Conservation (phyloP, 176 grass and related monocot genomes). For the Phoenix roebelenii region DNA sequence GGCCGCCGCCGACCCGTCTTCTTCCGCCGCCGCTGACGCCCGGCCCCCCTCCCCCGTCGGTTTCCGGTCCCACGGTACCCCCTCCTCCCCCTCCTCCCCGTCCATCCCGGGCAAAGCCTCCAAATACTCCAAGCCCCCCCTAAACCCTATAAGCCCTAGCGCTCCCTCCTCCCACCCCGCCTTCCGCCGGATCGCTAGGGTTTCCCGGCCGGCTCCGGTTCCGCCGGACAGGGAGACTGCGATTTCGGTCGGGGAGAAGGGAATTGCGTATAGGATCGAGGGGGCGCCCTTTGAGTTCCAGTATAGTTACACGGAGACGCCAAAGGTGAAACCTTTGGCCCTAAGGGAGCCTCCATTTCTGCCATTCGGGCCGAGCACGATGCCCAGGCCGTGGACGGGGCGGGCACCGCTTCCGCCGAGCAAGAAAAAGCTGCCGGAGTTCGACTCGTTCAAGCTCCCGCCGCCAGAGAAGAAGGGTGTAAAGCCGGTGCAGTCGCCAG, state of each 20-base stretch:
- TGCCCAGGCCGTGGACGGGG: conserved; percentile 78
- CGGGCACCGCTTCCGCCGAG: conserved; percentile 63
- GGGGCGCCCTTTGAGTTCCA: conserved; percentile 89
- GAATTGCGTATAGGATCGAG: conserved; percentile 52
- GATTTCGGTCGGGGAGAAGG: conserved; percentile 50
- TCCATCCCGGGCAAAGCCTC: conserved; percentile 21
- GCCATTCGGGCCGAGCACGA: conserved; percentile 70
- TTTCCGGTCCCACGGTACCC: conserved; percentile 23
- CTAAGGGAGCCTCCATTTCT: conserved; percentile 60
- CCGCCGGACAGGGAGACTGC: conserved; percentile 33
- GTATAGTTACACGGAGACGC: conserved; percentile 91
- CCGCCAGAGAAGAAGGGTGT: conserved; percentile 75
- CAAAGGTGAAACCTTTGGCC: conserved; percentile 54
- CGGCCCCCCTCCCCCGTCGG: not conserved
- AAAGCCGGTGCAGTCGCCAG: conserved; percentile 68
- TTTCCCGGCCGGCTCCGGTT: not conserved
- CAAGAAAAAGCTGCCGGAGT: conserved; percentile 81
- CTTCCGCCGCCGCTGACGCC: too few relatives aligned
- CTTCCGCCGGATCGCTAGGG: conserved; percentile 17
- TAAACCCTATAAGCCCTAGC: not conserved
- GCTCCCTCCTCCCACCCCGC: conserved; percentile 25
- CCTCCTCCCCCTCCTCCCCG: conserved; percentile 14
- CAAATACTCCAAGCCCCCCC: conserved; percentile 26
- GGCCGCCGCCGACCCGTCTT: conserved; percentile 4
- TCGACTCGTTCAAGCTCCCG: conserved; percentile 82